Conservation (phyloP, 148 eudicot species). For the Amaranthus palmeri region DNA sequence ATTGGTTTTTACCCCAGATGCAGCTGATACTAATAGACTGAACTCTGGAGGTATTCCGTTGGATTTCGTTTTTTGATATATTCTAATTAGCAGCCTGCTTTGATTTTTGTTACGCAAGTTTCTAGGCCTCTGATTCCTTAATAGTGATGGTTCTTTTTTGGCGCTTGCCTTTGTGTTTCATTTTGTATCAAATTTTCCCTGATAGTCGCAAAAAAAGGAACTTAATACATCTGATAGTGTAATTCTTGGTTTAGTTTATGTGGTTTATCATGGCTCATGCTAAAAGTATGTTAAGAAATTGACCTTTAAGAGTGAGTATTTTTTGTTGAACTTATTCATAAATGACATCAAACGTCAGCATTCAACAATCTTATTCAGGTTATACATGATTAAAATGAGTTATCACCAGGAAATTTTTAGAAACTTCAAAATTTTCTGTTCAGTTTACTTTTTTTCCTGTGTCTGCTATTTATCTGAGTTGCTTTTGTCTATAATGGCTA, state of each 20-base stretch:
- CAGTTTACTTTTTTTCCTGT: background rate
- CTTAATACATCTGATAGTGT: background rate
- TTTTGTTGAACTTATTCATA: slow-evolving; percentile 7
- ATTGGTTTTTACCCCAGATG: slow-evolving; percentile 56
- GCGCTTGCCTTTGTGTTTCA: background rate
- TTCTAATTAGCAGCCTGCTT: background rate
- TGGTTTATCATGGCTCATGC: background rate
- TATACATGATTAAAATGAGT: background rate
- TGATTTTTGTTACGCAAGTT: background rate
- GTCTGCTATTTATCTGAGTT: slow-evolving; percentile 1
- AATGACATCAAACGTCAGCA: background rate
- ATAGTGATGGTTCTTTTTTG: background rate
- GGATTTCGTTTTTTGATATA: background rate
- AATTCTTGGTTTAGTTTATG: background rate
- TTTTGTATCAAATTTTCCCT: background rate
- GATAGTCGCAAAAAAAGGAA: background rate
- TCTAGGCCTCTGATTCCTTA: background rate
- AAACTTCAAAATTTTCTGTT: background rate
- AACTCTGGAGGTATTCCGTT: slow-evolving; percentile 54
- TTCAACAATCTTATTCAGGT: background rate
- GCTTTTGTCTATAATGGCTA: slow-evolving; percentile 20
- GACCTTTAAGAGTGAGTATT: background rate
- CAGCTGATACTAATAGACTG: slow-evolving; percentile 40
- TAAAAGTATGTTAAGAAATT: background rate
- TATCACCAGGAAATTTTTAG: no score